A percentile compares a stretch with the other conserved stretches of the same genome.
phyloP scores from a whole-genome alignment of 805 yeast genomes.

The Candida rishiriensis region DNA sequence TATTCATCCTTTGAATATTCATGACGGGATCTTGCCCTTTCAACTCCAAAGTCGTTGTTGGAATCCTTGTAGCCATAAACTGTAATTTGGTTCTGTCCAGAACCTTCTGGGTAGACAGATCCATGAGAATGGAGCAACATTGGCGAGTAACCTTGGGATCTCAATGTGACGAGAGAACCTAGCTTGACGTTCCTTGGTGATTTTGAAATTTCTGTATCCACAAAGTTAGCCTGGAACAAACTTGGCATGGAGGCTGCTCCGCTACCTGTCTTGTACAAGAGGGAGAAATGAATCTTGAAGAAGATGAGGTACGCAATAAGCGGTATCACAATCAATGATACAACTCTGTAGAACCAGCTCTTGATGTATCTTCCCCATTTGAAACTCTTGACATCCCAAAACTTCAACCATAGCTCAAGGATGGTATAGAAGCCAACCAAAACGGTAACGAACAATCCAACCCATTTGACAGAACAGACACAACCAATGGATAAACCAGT shows the following conservation, averaged over 20 bases:
- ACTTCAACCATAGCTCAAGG: slow-evolving; percentile 85
- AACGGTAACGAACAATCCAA: slow-evolving; percentile 80
- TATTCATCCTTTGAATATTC: slow-evolving; percentile 13
- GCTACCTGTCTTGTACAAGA: slow-evolving; percentile 78
- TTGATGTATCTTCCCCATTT: slow-evolving; percentile 38
- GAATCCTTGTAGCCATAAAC: slow-evolving; percentile 88
- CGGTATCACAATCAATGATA: slow-evolving; percentile 69
- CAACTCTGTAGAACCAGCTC: slow-evolving; percentile 73
- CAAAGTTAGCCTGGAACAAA: slow-evolving; percentile 72
- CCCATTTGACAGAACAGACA: slow-evolving; percentile 85
- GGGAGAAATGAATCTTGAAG: slow-evolving; percentile 76
- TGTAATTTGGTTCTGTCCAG: slow-evolving; percentile 93
- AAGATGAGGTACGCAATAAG: slow-evolving; percentile 59
- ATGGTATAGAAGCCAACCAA: slow-evolving; percentile 87
- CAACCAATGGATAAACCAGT: slow-evolving; percentile 74
- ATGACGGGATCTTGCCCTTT: slow-evolving; percentile 31
- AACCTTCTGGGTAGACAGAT: slow-evolving; percentile 84
- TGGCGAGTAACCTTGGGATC: slow-evolving; percentile 69
- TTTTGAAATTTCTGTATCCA: slow-evolving; percentile 55
- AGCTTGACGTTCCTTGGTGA: slow-evolving; percentile 66
- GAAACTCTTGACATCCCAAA: slow-evolving; percentile 59
- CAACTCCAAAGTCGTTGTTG: slow-evolving; percentile 69
- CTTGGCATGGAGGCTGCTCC: slow-evolving; percentile 70
- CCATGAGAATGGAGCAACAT: slow-evolving; percentile 83
- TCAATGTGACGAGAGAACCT: slow-evolving; percentile 54